Conservation (phyloP, 177 flowering plant genomes). For the Vitis hybrid region DNA sequence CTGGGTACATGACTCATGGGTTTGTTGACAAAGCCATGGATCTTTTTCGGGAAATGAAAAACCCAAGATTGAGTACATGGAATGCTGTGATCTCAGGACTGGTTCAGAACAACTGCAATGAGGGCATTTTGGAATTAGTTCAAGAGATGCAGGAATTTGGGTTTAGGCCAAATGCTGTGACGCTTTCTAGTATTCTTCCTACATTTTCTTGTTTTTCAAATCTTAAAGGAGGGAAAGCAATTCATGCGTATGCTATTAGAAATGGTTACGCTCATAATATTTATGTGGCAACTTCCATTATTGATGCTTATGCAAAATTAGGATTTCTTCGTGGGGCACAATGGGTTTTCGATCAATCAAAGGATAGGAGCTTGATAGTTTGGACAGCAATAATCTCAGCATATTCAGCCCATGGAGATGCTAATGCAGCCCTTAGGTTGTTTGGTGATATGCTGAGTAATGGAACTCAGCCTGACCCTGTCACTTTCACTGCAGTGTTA, state of each 20-base stretch:
- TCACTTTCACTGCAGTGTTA: conserved; percentile 73
- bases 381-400: conserved; percentile 92
- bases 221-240: conserved; percentile 56
- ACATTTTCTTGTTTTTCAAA: conserved; percentile 49
- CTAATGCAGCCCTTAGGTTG: conserved; percentile 38
- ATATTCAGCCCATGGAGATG: conserved; percentile 74
- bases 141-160: conserved; percentile 60
- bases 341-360: conserved; percentile 43
- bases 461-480: conserved; percentile 63
- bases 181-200: conserved; percentile 73
- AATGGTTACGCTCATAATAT: conserved; percentile 42
- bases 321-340: conserved; percentile 65
- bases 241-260: conserved; percentile 73
- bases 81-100: conserved; percentile 76
- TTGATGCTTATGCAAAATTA: conserved; percentile 72
- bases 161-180: conserved; percentile 58
- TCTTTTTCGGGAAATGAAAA: conserved; percentile 45
- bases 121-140: conserved; percentile 37
- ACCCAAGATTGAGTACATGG: conserved; percentile 66
- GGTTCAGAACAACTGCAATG: conserved; percentile 60
- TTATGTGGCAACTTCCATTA: conserved; percentile 67
- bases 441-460: conserved; percentile 54
- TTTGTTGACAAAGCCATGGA: conserved; percentile 65
- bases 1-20: conserved; percentile 81
- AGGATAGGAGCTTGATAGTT: conserved; percentile 49